phyloP scores from a whole-genome alignment of 192 early-diverging fungal genomes.

The Coemansia sp. region DNA sequence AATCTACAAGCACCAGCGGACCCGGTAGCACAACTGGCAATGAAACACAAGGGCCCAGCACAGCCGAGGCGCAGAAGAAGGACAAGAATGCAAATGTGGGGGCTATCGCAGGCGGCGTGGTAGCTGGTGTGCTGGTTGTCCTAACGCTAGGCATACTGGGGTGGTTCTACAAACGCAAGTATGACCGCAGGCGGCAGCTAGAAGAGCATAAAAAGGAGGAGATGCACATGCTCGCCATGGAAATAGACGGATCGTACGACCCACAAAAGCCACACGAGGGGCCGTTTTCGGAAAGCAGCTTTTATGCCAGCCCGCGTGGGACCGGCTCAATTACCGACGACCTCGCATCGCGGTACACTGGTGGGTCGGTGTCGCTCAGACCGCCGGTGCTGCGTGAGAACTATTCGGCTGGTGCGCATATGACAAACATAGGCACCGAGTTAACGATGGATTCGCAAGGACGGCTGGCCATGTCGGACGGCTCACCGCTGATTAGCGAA shows the following conservation, averaged over 20 bases:
- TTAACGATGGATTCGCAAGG: slow-evolving; percentile 47
- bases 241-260: slow-evolving; percentile 42
- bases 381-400: slow-evolving; percentile 18
- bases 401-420: slow-evolving; percentile 5
- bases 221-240: slow-evolving; percentile 42
- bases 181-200: slow-evolving; percentile 27
- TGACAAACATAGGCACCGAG: slow-evolving; percentile 22
- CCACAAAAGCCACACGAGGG: slow-evolving; percentile 12
- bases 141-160: slow-evolving; percentile 13
- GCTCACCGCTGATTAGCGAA: slow-evolving; percentile 32
- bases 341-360: slow-evolving; percentile 40
- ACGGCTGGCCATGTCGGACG: slow-evolving; percentile 36
- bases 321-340: slow-evolving; percentile 35
- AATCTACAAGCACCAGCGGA: not conserved
- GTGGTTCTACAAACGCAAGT: slow-evolving; percentile 33
- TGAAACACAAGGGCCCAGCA: not conserved
- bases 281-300: slow-evolving; percentile 14
- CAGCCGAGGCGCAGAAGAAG: not conserved
- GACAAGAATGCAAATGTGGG: slow-evolving; percentile 10
- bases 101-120: slow-evolving; percentile 28
- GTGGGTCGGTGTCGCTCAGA: slow-evolving; percentile 21
- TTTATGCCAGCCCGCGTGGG: slow-evolving; percentile 10
- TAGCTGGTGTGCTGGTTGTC: slow-evolving; percentile 20
- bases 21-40: not conserved
- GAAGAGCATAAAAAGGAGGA: slow-evolving; percentile 43